phyloP scores from a whole-genome alignment of 192 early-diverging fungal species.

The Entrophospora sp. region DNA sequence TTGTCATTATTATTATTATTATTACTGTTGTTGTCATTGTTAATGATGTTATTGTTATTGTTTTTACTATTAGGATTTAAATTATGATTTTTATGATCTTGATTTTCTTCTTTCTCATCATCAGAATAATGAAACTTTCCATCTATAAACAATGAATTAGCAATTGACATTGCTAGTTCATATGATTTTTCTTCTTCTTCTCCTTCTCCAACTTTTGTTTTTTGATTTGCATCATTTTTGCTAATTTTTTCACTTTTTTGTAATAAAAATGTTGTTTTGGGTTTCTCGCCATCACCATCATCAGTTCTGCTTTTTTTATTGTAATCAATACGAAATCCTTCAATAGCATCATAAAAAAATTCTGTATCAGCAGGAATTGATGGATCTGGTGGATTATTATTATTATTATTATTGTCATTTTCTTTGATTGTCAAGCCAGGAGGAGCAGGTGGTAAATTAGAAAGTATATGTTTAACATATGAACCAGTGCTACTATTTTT shows the following conservation, averaged over 20 bases:
- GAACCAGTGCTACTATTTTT: background rate
- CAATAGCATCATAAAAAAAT: constrained; percentile 27
- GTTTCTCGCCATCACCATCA: background rate
- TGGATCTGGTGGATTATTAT: background rate
- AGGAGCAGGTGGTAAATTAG: constrained; percentile 19
- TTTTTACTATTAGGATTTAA: background rate
- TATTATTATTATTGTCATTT: constrained; percentile 14
- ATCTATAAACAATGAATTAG: constrained; percentile 5
- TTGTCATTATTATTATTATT: background rate
- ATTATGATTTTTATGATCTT: background rate
- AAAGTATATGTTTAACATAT: constrained; percentile 22
- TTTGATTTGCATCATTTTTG: no score
- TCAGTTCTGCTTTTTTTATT: constrained; percentile 8
- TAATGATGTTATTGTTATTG: no score
- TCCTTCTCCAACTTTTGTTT: background rate
- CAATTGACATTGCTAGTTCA: constrained; percentile 17
- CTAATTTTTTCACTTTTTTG: background rate
- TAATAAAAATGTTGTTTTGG: constrained; percentile 15
- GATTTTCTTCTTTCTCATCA: constrained; percentile 20
- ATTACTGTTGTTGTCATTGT: background rate
- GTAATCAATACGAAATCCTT: constrained; percentile 28
- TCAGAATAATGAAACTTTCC: constrained; percentile 30
- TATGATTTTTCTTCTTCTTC: constrained; percentile 16
- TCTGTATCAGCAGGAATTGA: background rate
- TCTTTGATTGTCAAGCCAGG: constrained; percentile 15